Percentiles rank a stretch among this genome's conserved stretches.
Conservation (phyloP, 2,329 filamentous ascomycete species). For the Colletotrichum sp. region DNA sequence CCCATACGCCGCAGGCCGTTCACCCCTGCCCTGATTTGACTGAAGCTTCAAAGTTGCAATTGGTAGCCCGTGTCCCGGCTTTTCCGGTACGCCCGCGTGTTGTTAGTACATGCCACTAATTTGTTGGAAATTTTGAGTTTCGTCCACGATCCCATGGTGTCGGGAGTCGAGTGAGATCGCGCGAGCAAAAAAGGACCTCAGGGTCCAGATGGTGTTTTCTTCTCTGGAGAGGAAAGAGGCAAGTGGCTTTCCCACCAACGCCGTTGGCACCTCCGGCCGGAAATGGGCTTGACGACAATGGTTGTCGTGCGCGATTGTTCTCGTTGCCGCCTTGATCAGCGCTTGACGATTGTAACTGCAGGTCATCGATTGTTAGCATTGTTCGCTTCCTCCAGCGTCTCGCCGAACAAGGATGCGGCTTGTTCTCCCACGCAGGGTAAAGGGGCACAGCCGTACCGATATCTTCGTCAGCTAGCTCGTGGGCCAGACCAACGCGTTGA, state of each 20-base stretch:
- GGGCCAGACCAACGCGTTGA: constrained; percentile 87
- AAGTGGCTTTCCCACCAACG: neutral
- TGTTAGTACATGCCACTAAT: neutral
- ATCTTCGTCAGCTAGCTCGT: constrained; percentile 95
- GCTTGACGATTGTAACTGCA: constrained; percentile 67
- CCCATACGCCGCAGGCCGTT: neutral
- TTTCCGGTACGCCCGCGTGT: neutral
- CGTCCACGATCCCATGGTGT: neutral
- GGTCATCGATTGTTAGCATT: constrained; percentile 27
- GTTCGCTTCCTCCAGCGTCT: neutral
- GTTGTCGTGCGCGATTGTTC: neutral
- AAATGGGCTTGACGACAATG: neutral
- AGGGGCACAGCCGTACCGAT: constrained; percentile 70
- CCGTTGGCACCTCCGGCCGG: neutral
- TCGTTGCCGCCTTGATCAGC: constrained; percentile 46
- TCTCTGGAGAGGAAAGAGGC: constrained; percentile 1
- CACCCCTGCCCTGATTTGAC: neutral
- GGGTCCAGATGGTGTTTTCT: neutral
- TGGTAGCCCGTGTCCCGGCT: neutral
- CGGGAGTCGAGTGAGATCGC: neutral
- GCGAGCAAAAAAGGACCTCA: neutral
- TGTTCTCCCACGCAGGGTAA: neutral
- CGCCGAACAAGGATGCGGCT: neutral
- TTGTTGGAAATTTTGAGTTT: neutral
- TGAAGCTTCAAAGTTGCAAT: neutral